Evolutionary conservation across 2,329 filamentous ascomycete species (phyloP).

Genomic region (Botryotinia globosa): DNA sequence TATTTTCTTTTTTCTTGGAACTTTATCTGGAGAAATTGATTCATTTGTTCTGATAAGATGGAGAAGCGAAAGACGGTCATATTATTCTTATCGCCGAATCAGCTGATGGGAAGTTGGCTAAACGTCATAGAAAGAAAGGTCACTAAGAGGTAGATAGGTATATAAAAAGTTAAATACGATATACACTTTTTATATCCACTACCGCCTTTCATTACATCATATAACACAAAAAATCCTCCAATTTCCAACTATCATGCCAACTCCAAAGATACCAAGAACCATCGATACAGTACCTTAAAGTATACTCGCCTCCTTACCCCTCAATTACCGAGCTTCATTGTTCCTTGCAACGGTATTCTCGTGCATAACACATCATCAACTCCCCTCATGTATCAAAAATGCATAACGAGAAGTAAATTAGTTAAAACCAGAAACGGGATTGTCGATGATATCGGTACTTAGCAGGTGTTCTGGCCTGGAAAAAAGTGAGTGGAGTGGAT

Average conservation of each 20-base stretch:
- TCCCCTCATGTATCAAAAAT: neutral
- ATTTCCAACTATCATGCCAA: neutral
- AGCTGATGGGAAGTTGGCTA: neutral
- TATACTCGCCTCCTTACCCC: neutral
- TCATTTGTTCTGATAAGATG: neutral
- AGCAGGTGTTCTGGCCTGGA: neutral
- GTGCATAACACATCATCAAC: neutral
- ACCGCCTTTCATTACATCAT: neutral
- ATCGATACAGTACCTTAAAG: no score
- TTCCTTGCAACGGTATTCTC: no score
- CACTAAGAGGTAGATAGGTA: no score
- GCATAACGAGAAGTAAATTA: neutral
- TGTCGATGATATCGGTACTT: neutral
- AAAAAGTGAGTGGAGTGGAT: neutral
- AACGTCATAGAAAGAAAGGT: neutral
- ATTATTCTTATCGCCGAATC: neutral
- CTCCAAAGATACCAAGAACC: neutral
- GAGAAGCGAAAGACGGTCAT: neutral
- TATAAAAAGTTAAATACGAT: neutral
- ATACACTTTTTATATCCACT: neutral
- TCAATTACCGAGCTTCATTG: neutral
- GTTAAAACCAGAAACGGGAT: neutral
- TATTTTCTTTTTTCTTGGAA: neutral
- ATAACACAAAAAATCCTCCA: neutral
- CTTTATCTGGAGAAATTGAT: neutral